phyloP scores from a whole-genome alignment of 495 filamentous ascomycete species.

The Trichoderma gamsii region DNA sequence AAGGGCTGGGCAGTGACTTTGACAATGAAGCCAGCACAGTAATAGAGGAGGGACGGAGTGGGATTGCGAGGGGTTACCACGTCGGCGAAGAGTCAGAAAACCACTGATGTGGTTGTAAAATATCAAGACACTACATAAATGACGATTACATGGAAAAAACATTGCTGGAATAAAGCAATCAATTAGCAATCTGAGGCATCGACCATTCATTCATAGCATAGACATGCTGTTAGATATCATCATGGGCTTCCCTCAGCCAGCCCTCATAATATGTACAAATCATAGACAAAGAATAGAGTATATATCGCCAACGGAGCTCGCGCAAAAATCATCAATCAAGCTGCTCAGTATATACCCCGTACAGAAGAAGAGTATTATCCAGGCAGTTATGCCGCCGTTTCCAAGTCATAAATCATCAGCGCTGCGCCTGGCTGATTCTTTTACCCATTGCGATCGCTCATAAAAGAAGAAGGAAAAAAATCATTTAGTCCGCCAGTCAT shows the following conservation, averaged over 20 bases:
- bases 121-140: not conserved
- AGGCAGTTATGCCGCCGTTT: not conserved
- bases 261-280: not conserved
- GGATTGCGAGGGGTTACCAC: slow-evolving; percentile 84
- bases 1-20: slow-evolving; percentile 85
- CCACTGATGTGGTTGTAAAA: not conserved
- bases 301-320: not conserved
- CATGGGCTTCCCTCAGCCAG: not conserved
- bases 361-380: not conserved
- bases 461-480: not conserved
- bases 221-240: not conserved
- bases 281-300: not conserved
- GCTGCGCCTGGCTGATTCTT: not conserved
- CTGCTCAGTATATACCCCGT: not conserved
- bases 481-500: too few relatives aligned
- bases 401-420: slow-evolving; percentile 2
- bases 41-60: slow-evolving; percentile 76
- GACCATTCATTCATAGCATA: not conserved
- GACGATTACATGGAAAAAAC: not conserved
- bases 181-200: not conserved
- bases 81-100: slow-evolving; percentile 53
- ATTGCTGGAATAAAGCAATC: not conserved
- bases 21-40: slow-evolving; percentile 59
- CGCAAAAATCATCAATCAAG: not conserved
- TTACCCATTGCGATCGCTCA: not conserved